phyloP scores from a whole-genome alignment of 192 early-diverging fungal genomes.

The Podila minutissima region DNA sequence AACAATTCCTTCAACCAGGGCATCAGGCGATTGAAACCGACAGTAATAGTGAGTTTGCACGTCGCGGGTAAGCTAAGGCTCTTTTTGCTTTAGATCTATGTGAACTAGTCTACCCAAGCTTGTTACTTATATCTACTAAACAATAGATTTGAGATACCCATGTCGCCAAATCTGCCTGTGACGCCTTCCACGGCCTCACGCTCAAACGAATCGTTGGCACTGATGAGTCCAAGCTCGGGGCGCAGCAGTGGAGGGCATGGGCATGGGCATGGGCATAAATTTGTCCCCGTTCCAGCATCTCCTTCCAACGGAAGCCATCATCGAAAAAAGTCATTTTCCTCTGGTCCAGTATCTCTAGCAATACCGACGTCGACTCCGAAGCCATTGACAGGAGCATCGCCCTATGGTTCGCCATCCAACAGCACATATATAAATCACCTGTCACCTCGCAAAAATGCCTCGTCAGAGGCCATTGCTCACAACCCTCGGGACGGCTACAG shows the following conservation, averaged over 20 bases:
- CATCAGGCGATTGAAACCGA: conserved; percentile 4
- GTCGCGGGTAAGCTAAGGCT: conserved; percentile 24
- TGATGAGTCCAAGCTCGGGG: conserved; percentile 25
- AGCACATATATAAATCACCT: conserved; percentile 30
- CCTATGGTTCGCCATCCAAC: conserved; percentile 41
- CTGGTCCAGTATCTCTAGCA: conserved; percentile 13
- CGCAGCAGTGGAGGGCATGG: conserved; percentile 20
- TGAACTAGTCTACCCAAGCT: background rate
- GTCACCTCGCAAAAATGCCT: conserved; percentile 27
- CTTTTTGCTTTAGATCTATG: background rate
- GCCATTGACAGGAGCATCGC: conserved; percentile 15
- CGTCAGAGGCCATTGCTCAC: conserved; percentile 6
- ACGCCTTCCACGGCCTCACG: conserved; percentile 23
- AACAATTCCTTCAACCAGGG: conserved; percentile 5
- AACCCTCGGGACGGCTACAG: conserved; percentile 28
- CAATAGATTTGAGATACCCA: conserved; percentile 37
- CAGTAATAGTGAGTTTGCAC: conserved; percentile 11
- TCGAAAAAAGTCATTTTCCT: conserved; percentile 43
- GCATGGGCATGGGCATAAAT: background rate
- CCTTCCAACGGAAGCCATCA: conserved; percentile 11
- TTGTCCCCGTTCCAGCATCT: background rate
- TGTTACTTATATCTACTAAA: background rate
- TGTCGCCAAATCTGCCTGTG: conserved; percentile 42
- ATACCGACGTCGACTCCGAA: conserved; percentile 9
- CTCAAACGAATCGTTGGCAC: conserved; percentile 30